Evolutionary conservation across 352 stramenopile species (phyloP), one percentile per base, ranked within the genome.

Genomic region (Phytophthora pisi): DNA sequence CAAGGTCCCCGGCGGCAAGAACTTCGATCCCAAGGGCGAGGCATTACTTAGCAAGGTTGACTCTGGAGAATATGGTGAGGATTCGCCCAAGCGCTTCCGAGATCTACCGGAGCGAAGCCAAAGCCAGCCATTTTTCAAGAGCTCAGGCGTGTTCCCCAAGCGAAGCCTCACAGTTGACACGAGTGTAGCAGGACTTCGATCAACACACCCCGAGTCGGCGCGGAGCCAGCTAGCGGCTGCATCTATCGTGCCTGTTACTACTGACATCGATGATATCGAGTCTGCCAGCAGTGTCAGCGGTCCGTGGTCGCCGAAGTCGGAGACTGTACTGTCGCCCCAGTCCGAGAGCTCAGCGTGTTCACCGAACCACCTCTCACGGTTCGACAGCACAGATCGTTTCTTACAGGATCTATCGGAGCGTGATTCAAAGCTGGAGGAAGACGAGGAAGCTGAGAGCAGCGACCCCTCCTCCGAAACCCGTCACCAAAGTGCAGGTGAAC

Each of bases 321-420:
- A 93, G 30, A 78, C 68, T 1, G 53, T 79, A 4, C 59, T 78
- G 1, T 90, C 84, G 34, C 84, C 84, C 8, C 78, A 77, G 40
- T 92, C 84, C 0, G 77, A 82, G 7, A 75, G 75, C 13, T 92
- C 82, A n/a, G 66, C 77, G 28, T 80, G 66, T 46, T 92, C 84
- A 20, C 81, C 87, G 7, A 75, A 81, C 10, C 61, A 76, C 42
- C 74, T 92, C 2, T 64, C 74, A 2, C 83, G 87, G n/a, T 90
- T 81, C 18, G 87, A 95, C 57, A 93, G 84, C 61, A 95, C 87
- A 4, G 87, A 95, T 49, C 81, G 76, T 15, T 92, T 89, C 53
- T 61, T 95, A 28, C 72, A 83, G 18, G 84, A 82, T 30, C 72
- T 92, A 13, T 84, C 83, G 9, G 85, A 91, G 45, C 82, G 86